Conservation (phyloP, 192 early-diverging fungal species). For the Geranomyces variabilis region DNA sequence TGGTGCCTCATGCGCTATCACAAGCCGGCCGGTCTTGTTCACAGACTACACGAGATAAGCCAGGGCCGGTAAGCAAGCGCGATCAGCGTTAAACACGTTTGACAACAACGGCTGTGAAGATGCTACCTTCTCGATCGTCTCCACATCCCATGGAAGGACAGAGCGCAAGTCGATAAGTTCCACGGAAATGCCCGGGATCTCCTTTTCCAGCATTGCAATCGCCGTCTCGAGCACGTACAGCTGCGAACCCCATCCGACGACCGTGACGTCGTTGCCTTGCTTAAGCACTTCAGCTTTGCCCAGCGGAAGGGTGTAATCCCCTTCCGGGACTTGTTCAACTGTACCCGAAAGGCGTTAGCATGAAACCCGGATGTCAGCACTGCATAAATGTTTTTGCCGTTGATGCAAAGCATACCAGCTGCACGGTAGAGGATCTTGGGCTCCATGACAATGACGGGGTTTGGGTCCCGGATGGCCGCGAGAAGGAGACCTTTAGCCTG, state of each 20-base stretch:
- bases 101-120: not conserved
- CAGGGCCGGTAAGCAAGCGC: not conserved
- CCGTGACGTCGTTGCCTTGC: slow-evolving; percentile 82
- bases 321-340: slow-evolving; percentile 93
- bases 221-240: slow-evolving; percentile 93
- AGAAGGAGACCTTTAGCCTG: slow-evolving; percentile 95
- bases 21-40: slow-evolving; percentile 87
- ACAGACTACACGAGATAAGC: slow-evolving; percentile 61
- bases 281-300: slow-evolving; percentile 91
- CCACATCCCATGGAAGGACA: slow-evolving; percentile 89
- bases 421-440: slow-evolving; percentile 96
- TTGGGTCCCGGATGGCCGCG: slow-evolving; percentile 85
- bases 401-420: slow-evolving; percentile 75
- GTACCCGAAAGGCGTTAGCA: not conserved
- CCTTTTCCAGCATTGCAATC: slow-evolving; percentile 80
- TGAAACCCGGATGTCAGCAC: not conserved
- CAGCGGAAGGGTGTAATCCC: slow-evolving; percentile 87
- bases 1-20: slow-evolving; percentile 94
- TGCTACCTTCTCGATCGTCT: slow-evolving; percentile 74
- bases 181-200: slow-evolving; percentile 80
- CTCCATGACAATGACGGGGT: slow-evolving; percentile 95
- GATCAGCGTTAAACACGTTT: not conserved
- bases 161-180: slow-evolving; percentile 93
- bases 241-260: slow-evolving; percentile 91
- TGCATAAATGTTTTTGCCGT: not conserved